Base-by-base conservation (phyloP, 345 rosid species). In the Lepidium africanum region DNA sequence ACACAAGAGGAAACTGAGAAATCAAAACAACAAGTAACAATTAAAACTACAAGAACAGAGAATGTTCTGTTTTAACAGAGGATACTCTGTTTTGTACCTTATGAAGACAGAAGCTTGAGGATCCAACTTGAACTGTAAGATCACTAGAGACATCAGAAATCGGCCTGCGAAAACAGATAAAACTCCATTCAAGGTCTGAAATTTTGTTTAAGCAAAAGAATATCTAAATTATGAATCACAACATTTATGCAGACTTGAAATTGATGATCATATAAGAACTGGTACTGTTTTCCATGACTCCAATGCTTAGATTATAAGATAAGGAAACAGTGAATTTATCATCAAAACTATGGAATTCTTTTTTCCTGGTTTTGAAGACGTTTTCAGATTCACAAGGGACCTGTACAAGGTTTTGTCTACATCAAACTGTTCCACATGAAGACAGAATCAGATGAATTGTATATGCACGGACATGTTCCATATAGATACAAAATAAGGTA, bases 71-170 rank as follows among this genome's bases (percentile, higher is more conserved):
- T 36, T 73, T 6, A 9, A 27, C 32, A 27, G 32, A 15, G 4
- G 48, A 6, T 30, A 5, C 33, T 30, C 33, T 30, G 7, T 30
- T 30, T 55, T 60, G n/a, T 85, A 88, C 99, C 93, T 91, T 91
- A 63, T 94, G 99, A 75, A 94, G 95, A 32, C 92, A 79, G 78
- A 94, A 91, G 80, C 71, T 90, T 1, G 97, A 87, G 21, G 82
- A 78, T 81, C 97, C 97, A 16, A 94, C 87, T 71, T 91, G 95
- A 16, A 94, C 70, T 1, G 83, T 86, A 19, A 94, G 91, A 78
- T 94, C 99, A 69, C 99, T 94, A 12, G 95, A 91, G 63, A 94
- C 97, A 46, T 94, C 97, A 2, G 97, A 89, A 66, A 91, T 86
- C 21, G 97, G 97, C 99, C 99, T 91, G 91, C 85, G 67, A 80